These are phyloP conservation scores for Juglanconis juglandina DNA, from an alignment of 2,329 filamentous ascomycete species.

Conservation along the genomic window DNA sequence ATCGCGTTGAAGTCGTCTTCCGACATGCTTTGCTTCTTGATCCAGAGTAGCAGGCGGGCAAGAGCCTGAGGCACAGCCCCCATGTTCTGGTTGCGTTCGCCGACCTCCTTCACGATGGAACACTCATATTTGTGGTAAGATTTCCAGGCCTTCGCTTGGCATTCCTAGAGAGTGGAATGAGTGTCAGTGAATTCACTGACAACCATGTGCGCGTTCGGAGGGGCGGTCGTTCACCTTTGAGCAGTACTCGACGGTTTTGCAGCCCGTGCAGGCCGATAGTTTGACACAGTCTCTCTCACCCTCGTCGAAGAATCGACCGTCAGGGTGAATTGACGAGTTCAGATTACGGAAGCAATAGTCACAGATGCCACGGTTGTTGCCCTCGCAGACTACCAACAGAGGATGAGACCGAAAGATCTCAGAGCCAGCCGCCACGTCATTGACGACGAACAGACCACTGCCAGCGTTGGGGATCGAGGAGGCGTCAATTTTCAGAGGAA, in stretches of 20 bases:
- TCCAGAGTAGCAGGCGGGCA: conserved; percentile 26
- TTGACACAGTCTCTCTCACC: conserved; percentile 1
- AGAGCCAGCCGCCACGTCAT: conserved; percentile 19
- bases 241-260: conserved; percentile 27
- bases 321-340: conserved; percentile 2
- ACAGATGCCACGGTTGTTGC: conserved; percentile 21
- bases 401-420: conserved; percentile 27
- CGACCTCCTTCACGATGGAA: conserved; percentile 19
- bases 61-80: conserved; percentile 20
- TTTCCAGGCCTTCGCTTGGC: conserved; percentile 28
- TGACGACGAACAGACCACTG: conserved; percentile 25
- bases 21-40: conserved; percentile 21
- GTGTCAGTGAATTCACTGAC: neutral
- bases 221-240: conserved; percentile 23
- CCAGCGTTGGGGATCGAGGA: conserved; percentile 22
- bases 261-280: conserved; percentile 22
- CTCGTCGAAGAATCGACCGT: conserved; percentile 8
- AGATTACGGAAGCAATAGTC: conserved; percentile 26
- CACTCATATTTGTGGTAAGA: conserved; percentile 31
- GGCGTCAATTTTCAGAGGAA: neutral
- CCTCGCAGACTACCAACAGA: conserved; percentile 20
- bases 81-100: conserved; percentile 13
- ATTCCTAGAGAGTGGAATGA: conserved; percentile 20
- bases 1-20: conserved; percentile 18
- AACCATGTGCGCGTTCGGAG: neutral